A percentile compares a stretch with the other conserved stretches of the same genome.
These are phyloP conservation scores for Sesbania bispinosa DNA, from an alignment of 306 rosid genomes.

Conservation along the genomic window DNA sequence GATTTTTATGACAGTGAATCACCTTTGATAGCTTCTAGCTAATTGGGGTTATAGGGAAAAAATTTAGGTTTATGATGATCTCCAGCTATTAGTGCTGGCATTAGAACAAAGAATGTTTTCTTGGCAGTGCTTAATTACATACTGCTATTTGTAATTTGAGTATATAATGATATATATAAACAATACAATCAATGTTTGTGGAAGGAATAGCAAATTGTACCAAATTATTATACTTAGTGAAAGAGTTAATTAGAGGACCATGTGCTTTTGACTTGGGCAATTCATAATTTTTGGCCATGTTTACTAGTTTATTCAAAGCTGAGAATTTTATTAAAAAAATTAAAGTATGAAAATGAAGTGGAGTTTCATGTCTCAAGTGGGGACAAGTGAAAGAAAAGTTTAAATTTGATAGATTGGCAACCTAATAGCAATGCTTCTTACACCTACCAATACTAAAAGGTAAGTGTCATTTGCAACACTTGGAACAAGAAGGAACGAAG, in stretches of 20 bases:
- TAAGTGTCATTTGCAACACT: neutral
- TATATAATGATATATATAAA: neutral
- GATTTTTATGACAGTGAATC: neutral
- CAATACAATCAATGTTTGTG: neutral
- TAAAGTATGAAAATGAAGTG: neutral
- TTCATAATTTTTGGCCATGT: no score
- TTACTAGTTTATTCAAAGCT: neutral
- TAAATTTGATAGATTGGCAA: neutral
- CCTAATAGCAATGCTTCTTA: neutral
- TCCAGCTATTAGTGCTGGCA: no score
- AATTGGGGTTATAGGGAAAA: neutral
- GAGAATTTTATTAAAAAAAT: neutral
- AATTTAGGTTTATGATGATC: neutral
- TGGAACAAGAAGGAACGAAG: neutral
- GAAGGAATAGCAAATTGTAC: neutral
- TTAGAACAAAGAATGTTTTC: neutral
- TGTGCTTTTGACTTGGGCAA: no score
- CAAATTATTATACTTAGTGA: neutral
- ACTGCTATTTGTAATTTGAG: neutral
- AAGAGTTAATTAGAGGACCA: no score
- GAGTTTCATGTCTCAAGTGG: neutral
- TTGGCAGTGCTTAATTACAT: neutral
- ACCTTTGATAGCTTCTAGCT: slow-evolving; percentile 21
- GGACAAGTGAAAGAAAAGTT: neutral
- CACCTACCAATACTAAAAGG: slow-evolving; percentile 7